Evolutionary conservation across 2,329 filamentous ascomycete species (phyloP).

Genomic region (Fusarium chaquense): DNA sequence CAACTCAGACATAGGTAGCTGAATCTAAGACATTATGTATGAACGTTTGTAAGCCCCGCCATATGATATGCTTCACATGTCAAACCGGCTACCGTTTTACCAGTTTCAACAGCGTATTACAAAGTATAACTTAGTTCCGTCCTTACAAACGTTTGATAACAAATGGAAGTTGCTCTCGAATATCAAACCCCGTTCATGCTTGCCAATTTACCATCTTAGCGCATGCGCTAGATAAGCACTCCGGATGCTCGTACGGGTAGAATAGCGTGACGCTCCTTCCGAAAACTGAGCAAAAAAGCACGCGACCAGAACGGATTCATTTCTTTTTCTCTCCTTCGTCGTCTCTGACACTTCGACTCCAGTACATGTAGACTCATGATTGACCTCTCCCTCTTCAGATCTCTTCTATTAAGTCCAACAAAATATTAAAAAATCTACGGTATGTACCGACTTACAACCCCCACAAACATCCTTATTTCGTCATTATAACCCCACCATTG

Average conservation of each 20-base stretch:
- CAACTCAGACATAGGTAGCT: not conserved
- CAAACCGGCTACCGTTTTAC: constrained; percentile 10
- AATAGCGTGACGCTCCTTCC: constrained; percentile 12
- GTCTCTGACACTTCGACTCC: not conserved
- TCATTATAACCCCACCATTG: constrained; percentile 40
- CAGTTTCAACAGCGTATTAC: not conserved
- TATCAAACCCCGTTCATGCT: not conserved
- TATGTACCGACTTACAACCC: not conserved
- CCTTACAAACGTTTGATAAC: not conserved
- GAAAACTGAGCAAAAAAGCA: constrained; percentile 23
- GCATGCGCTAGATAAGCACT: constrained; percentile 17
- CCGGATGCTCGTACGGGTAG: constrained; percentile 19
- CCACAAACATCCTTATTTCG: constrained; percentile 35
- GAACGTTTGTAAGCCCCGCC: constrained; percentile 9
- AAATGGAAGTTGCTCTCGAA: not conserved
- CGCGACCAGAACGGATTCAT: constrained; percentile 27
- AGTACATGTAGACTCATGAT: not conserved
- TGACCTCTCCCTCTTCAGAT: not conserved
- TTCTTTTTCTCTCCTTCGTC: constrained; percentile 1
- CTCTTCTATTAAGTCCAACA: not conserved
- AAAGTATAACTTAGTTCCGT: not conserved
- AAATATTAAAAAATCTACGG: not conserved
- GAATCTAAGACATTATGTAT: not conserved
- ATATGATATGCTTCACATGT: not conserved
- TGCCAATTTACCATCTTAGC: constrained; percentile 7